Base-by-base conservation (phyloP, 2,329 filamentous ascomycete species). In the Talaromyces piceae region DNA sequence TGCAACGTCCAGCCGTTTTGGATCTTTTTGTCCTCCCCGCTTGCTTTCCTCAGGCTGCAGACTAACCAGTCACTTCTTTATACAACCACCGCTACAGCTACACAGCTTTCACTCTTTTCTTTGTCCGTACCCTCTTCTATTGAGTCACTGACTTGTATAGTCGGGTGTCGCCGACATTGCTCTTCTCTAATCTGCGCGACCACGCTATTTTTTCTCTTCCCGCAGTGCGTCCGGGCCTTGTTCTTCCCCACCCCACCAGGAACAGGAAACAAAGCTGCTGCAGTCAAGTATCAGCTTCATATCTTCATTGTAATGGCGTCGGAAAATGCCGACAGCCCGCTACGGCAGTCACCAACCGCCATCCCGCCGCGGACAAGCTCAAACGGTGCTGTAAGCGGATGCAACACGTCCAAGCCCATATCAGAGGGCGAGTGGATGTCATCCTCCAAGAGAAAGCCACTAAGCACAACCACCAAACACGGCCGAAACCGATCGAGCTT, bases 291-390 rank as follows among this genome's bases (percentile, higher is more conserved):
- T n/a, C 33, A 37, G 33, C 33, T 37, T 37, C 33, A 37, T 37
- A 37, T 9, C 33, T 37, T 37, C 33, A 11, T 37, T 37, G 20
- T 5, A 37, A 43, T 43, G 39, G 18, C 39, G 13, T 43, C 39
- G 2, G 39, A 43, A 7, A 18, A 43, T 1, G 4, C 11, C 39
- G 20, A n/a, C 4, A 25, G 20, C 20, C 51, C 39, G 18, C 65
- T 67, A 54, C 67, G 75, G 48, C 71, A 73, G 52, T 79, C 77
- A n/a, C 83, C 84, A 49, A 83, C 81, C 66, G 76, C 77, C 31
- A 88, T 90, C 50, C 86, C 87, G 18, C 83, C 84, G 3, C 80
- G 87, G 56, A 88, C 83, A 43, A 89, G 86, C 51, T 87, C 84
- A 1, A 82, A 79, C 51, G 75, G 77, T 56, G 73, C 77, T 56